phyloP scores from a whole-genome alignment of 2,329 filamentous ascomycete genomes.

The Fusarium poae region DNA sequence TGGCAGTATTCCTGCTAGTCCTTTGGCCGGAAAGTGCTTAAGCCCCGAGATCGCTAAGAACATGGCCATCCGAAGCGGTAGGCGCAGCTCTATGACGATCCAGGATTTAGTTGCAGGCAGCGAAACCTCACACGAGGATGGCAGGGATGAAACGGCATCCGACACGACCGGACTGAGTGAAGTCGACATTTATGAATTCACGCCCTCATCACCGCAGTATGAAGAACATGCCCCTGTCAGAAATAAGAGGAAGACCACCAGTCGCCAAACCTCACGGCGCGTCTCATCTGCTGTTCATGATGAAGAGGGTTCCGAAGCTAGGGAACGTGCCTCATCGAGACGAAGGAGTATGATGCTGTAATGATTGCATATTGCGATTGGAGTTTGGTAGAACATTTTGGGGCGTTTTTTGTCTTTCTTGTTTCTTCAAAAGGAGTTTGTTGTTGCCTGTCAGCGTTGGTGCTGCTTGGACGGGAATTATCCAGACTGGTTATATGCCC shows the following conservation, averaged over 20 bases:
- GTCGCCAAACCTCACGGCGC: constrained; percentile 56
- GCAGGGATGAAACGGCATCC: constrained; percentile 33
- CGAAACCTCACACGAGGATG: constrained; percentile 29
- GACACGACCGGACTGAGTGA: constrained; percentile 48
- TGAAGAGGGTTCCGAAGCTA: constrained; percentile 51
- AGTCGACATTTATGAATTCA: constrained; percentile 69
- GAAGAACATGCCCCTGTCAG: constrained; percentile 50
- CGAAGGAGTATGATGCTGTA: constrained; percentile 72
- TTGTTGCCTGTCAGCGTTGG: constrained; percentile 43
- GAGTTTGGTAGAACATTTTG: constrained; percentile 43
- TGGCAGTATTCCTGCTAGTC: constrained; percentile 54
- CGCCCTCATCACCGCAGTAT: constrained; percentile 59
- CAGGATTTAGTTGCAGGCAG: constrained; percentile 28
- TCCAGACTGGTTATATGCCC: constrained; percentile 50
- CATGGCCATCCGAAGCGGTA: constrained; percentile 58
- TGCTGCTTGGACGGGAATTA: constrained; percentile 48
- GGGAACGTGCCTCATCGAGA: constrained; percentile 56
- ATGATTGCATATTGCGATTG: constrained; percentile 48
- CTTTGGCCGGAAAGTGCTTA: constrained; percentile 58
- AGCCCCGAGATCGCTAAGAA: constrained; percentile 50
- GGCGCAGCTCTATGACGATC: constrained; percentile 54
- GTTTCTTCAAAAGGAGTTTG: constrained; percentile 41
- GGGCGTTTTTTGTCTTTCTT: constrained; percentile 48
- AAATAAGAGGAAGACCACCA: constrained; percentile 42
- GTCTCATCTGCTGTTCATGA: constrained; percentile 56